phyloP scores from a whole-genome alignment of 1,139 yeast genomes.

The Yamadazyma triangularis region DNA sequence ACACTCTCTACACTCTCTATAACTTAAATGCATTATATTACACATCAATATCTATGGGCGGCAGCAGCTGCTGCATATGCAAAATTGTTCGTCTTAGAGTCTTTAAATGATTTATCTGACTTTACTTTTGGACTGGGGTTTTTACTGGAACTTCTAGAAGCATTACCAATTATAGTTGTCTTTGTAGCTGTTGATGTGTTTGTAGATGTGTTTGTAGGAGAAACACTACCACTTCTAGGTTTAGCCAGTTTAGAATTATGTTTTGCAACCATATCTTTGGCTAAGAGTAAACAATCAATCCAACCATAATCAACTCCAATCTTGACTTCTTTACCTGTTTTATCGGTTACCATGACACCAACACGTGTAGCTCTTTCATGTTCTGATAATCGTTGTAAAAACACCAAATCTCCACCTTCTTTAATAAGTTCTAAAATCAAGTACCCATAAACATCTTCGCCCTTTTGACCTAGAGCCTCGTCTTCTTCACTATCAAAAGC shows the following conservation, averaged over 20 bases:
- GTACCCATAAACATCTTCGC: constrained; percentile 47
- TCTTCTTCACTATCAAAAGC: constrained; percentile 43
- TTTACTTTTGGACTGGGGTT: constrained; percentile 5
- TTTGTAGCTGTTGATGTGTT: too few relatives aligned
- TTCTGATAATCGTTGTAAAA: constrained; percentile 41
- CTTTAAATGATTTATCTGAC: constrained; percentile 5
- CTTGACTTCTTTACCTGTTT: constrained; percentile 26
- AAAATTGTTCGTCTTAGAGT: constrained; percentile 21
- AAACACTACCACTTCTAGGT: too few relatives aligned
- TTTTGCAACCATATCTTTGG: constrained; percentile 36
- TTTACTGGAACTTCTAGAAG: too few relatives aligned
- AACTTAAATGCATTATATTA: too few relatives aligned
- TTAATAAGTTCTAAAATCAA: constrained; percentile 59
- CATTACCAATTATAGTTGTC: too few relatives aligned
- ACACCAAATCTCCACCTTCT: constrained; percentile 54
- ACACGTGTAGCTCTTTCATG: constrained; percentile 22
- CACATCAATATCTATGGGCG: constrained; percentile 23
- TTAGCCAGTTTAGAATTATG: too few relatives aligned
- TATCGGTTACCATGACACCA: constrained; percentile 35
- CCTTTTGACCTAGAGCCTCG: constrained; percentile 9
- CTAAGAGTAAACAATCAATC: constrained; percentile 44
- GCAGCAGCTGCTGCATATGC: constrained; percentile 50
- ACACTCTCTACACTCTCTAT: too few relatives aligned
- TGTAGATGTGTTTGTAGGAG: too few relatives aligned
- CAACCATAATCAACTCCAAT: constrained; percentile 39